These are phyloP conservation scores for Scheffersomyces ergatensis DNA, from an alignment of 805 yeast genomes.

Conservation along the genomic window DNA sequence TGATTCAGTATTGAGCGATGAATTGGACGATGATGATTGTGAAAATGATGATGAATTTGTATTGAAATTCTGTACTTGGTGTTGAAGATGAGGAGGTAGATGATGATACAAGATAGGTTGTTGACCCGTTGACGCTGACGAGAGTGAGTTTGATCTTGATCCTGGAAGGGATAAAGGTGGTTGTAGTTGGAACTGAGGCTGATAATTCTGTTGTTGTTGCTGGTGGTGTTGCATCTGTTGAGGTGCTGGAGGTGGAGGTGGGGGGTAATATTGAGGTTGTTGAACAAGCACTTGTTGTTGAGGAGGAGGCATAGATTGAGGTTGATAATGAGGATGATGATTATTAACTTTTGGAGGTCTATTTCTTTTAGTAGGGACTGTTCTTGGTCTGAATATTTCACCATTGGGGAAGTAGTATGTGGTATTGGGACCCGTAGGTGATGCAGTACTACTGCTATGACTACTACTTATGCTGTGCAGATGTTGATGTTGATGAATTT, in stretches of 20 bases:
- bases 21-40: neutral
- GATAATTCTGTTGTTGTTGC: slow-evolving; percentile 2
- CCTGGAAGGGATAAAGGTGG: neutral
- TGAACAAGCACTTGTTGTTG: neutral
- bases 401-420: slow-evolving; percentile 51
- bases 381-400: slow-evolving; percentile 49
- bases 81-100: neutral
- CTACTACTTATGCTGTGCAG: neutral
- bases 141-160: neutral
- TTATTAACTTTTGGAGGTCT: slow-evolving; percentile 23
- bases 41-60: neutral
- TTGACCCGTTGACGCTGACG: neutral
- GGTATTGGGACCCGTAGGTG: slow-evolving; percentile 9
- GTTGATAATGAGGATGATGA: neutral
- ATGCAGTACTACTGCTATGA: neutral
- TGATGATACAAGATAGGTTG: neutral
- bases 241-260: neutral
- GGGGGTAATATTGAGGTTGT: slow-evolving; percentile 1
- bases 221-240: slow-evolving; percentile 2
- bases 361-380: slow-evolving; percentile 35
- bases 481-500: neutral
- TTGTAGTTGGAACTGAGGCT: neutral
- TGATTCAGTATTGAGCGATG: neutral
- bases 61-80: neutral
- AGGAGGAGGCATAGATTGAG: neutral